Conservation (phyloP, 768 basidiomycete species). For the Leccinum disarticulatum region DNA sequence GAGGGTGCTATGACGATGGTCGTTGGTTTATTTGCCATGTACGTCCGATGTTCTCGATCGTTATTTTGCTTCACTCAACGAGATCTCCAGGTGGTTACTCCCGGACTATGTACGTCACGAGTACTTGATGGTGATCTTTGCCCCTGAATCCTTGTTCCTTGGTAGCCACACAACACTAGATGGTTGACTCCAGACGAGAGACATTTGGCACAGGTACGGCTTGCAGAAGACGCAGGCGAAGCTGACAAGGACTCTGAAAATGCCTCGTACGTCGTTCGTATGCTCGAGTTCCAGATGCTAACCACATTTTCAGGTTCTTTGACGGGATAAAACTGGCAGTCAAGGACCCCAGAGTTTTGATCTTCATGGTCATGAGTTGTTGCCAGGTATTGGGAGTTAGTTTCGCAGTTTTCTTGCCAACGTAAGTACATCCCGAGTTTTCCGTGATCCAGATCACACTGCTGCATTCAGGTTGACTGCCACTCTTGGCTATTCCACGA, state of each 20-base stretch:
- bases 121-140: not conserved
- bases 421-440: constrained; percentile 30
- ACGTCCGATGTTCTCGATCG: not conserved
- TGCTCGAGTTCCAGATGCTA: not conserved
- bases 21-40: not conserved
- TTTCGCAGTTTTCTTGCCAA: constrained; percentile 61
- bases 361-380: constrained; percentile 55
- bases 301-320: constrained; percentile 14
- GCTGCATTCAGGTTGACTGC: constrained; percentile 44
- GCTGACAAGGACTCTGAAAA: constrained; percentile 56
- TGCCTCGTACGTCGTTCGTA: constrained; percentile 49
- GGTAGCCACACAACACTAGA: constrained; percentile 58
- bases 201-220: constrained; percentile 61
- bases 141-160: not conserved
- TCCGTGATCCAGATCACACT: not conserved
- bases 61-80: not conserved
- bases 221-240: constrained; percentile 68
- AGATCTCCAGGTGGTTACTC: constrained; percentile 47
- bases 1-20: not conserved
- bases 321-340: constrained; percentile 47
- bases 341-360: constrained; percentile 51
- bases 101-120: constrained; percentile 54
- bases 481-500: constrained; percentile 65
- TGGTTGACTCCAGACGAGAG: constrained; percentile 54
- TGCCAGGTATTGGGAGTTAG: constrained; percentile 57